phyloP scores from a whole-genome alignment of 1,284 basidiomycete species.

The Microbotryum violaceum region DNA sequence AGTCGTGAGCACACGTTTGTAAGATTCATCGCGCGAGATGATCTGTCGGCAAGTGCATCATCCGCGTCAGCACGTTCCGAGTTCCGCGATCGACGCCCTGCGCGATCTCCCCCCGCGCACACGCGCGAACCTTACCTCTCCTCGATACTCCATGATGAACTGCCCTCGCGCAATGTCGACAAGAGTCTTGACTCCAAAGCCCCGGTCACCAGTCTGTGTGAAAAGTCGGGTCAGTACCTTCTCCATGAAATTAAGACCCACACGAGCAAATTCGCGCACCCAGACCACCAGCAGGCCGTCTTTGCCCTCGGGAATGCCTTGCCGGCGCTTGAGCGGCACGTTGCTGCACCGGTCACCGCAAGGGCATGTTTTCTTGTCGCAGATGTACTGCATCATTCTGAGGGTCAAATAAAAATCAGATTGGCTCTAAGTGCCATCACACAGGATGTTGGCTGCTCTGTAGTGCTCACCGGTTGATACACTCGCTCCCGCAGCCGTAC shows the following conservation, averaged over 20 bases:
- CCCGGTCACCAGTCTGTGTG: conserved; percentile 43
- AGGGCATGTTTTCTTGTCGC: conserved; percentile 44
- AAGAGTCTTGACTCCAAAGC: conserved; percentile 44
- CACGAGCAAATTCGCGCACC: conserved; percentile 4
- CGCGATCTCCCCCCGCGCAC: not conserved
- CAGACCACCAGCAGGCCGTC: conserved; percentile 28
- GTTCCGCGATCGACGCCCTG: not conserved
- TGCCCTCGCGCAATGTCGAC: conserved; percentile 43
- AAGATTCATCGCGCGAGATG: conserved; percentile 35
- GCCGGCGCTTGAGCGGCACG: conserved; percentile 36
- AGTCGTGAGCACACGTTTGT: conserved; percentile 26
- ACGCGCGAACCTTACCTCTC: conserved; percentile 39
- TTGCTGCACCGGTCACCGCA: conserved; percentile 39
- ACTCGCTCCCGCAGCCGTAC: conserved; percentile 43
- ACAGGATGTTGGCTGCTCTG: no score
- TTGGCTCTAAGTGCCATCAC: not conserved
- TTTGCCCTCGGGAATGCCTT: conserved; percentile 38
- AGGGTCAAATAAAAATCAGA: not conserved
- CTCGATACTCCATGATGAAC: conserved; percentile 47
- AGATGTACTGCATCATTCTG: conserved; percentile 45
- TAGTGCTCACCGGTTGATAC: conserved; percentile 42
- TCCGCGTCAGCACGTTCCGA: not conserved
- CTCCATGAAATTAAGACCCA: not conserved
- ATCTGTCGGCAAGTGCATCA: conserved; percentile 11
- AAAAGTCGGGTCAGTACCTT: not conserved